These are phyloP conservation scores for Apiospora malaysiana DNA, from an alignment of 2,329 filamentous ascomycete species.

Conservation along the genomic window DNA sequence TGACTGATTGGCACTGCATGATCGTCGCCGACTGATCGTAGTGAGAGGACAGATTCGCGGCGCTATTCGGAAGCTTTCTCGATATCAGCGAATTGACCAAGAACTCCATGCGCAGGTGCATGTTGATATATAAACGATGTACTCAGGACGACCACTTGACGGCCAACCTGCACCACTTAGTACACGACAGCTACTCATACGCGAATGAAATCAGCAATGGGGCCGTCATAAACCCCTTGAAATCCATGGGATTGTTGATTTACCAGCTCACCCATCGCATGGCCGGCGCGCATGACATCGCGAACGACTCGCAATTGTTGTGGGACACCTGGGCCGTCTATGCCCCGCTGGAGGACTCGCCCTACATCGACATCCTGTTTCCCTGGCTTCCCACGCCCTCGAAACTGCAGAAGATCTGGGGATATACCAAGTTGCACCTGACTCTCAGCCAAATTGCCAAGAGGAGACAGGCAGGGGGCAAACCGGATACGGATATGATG, in stretches of 20 bases:
- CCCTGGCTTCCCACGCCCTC: slow-evolving; percentile 23
- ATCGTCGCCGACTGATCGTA: too few species aligned
- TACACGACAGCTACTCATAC: not conserved
- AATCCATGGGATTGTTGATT: slow-evolving; percentile 20
- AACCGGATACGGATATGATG: slow-evolving; percentile 10
- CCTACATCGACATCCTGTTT: slow-evolving; percentile 22
- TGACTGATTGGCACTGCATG: too few species aligned
- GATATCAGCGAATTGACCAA: slow-evolving; percentile 21
- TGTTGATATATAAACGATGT: slow-evolving; percentile 21
- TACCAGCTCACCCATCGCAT: slow-evolving; percentile 23
- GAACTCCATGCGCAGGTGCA: slow-evolving; percentile 16
- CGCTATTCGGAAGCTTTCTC: slow-evolving; percentile 20
- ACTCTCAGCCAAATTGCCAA: slow-evolving; percentile 1
- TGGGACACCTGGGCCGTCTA: slow-evolving; percentile 21
- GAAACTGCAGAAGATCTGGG: slow-evolving; percentile 20
- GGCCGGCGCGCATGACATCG: slow-evolving; percentile 20
- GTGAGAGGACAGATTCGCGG: not conserved
- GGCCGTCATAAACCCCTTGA: slow-evolving; percentile 1
- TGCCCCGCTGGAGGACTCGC: slow-evolving; percentile 22
- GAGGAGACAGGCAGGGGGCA: not conserved
- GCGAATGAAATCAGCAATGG: not conserved
- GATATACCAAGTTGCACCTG: slow-evolving; percentile 20
- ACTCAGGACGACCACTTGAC: slow-evolving; percentile 20
- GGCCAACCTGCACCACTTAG: slow-evolving; percentile 18
- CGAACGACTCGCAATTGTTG: slow-evolving; percentile 15